Base-by-base conservation (phyloP, 2,329 filamentous ascomycete genomes). In the Aspergillus luchuensis region DNA sequence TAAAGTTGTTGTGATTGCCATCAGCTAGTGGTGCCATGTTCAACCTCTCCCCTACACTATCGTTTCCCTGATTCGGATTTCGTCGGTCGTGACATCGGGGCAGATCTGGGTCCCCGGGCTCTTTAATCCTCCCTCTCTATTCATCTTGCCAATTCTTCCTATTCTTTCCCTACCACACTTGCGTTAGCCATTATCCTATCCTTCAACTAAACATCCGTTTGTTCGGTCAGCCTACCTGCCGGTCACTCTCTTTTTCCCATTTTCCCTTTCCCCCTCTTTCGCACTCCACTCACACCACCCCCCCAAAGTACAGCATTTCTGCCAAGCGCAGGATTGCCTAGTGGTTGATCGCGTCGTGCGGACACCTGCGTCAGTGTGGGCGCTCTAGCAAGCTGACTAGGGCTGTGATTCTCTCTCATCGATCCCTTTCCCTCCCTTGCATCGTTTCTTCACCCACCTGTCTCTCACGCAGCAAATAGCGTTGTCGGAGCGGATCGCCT, bases 381-480 rank as follows among this genome's bases (percentile, higher is more conserved):
- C 60, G 60, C 59, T 59, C 57, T 62, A 41, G 55, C 50, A 63
- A 55, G 48, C 63, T 61, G 66, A 69, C 66, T 64, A 64, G 62
- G 64, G 60, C 66, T 69, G 64, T 65, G 63, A 58, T 61, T 19
- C 21, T 45, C 41, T 45, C 41, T 45, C 41, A 45, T 63, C 48
- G 56, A 66, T 69, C 63, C 64, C 65, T 69, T 50, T 67, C 62
- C 63, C 65, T 68, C 65, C 66, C 65, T 69, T 67, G 66, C 67
- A 63, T 69, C 58, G 52, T 56, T 59, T 57, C 52, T 62, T 63
- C 62, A 60, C 59, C 56, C 53, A 54, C 55, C 58, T 47, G 25
- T 47, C 39, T 51, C 47, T 57, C 56, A 51, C 38, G 36, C 63
- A 56, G 58, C 62, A 65, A 63, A 62, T 64, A 65, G 58, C 53